Evolutionary conservation across 2,329 filamentous ascomycete genomes (phyloP).

Genomic region (Clonostachys rosea): DNA sequence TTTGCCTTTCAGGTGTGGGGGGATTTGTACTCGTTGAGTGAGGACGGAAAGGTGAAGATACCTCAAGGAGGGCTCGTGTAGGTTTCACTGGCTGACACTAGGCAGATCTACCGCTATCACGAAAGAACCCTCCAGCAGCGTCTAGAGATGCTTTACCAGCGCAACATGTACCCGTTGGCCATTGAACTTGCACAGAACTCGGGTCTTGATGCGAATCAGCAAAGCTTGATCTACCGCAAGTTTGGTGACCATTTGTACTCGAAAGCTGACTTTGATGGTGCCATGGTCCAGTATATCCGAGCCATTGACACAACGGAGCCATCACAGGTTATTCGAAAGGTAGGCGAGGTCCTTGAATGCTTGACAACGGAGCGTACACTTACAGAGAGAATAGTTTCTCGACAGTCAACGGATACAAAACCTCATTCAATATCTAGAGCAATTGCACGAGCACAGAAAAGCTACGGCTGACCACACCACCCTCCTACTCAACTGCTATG

Average conservation of each 20-base stretch:
- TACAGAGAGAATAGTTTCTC: conserved; percentile 59
- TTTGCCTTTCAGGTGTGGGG: conserved; percentile 85
- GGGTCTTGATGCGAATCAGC: conserved; percentile 73
- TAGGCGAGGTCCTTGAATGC: conserved; percentile 18
- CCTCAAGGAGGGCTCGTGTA: background rate
- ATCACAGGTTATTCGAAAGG: conserved; percentile 92
- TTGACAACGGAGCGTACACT: background rate
- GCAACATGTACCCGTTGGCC: conserved; percentile 86
- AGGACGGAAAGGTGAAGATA: conserved; percentile 81
- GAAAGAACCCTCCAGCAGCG: conserved; percentile 89
- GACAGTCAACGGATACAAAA: conserved; percentile 98
- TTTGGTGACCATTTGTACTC: conserved; percentile 95
- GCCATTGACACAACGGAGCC: conserved; percentile 96
- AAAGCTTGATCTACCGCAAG: conserved; percentile 87
- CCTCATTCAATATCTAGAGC: conserved; percentile 93
- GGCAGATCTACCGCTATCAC: conserved; percentile 76
- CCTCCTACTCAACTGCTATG: conserved; percentile 91
- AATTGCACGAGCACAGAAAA: conserved; percentile 88
- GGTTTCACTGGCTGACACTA: background rate
- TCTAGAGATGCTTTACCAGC: conserved; percentile 87
- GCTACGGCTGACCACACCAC: conserved; percentile 96
- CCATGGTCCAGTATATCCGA: conserved; percentile 98
- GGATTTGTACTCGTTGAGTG: conserved; percentile 82
- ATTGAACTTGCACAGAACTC: conserved; percentile 91
- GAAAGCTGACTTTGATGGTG: conserved; percentile 91